Evolutionary conservation across 768 basidiomycete species (phyloP), one percentile per base, ranked within the genome.

Genomic region (Strobilomyces dryophilus): DNA sequence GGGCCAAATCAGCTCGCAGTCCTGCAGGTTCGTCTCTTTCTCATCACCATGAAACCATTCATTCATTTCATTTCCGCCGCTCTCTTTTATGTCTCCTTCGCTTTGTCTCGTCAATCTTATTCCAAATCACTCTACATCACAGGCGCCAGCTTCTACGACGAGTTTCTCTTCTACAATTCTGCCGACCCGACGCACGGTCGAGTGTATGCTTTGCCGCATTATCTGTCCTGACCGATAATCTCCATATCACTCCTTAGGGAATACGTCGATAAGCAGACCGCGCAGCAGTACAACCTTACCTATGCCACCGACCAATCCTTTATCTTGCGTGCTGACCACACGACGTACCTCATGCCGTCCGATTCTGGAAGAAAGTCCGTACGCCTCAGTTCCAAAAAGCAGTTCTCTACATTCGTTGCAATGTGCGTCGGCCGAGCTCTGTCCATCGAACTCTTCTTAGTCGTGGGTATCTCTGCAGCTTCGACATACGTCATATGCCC

Each of bases 101-200:
- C 43, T 31, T 29, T 54, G 2, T 52, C 61, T 2, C 20, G 39
- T 32, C 15, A 45, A 21, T 47, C 45, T 48, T 62, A 62, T 27
- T 31, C 45, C 0, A 60, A 54, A 24, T 52, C 31, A 10, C 76
- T 82, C 56, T 79, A 74, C 51, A 70, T 75, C 60, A 63, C 69
- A 14, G 84, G 84, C 32, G 48, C 62, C 37, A 70, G 63, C 18
- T 85, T 87, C 59, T 73, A 79, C 52, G 66, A 69, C 34, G 63
- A 72, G 5, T 87, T 87, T 60, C 55, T 62, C 5, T 76, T 75
- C 59, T 61, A 81, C 59, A 71, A 72, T 18, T 76, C 80, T 37
- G 15, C 77, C 1, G 85, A 87, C 60, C 84, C 85, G 5, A 86
- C 85, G 8, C 17, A 15, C 5, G 14, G 21, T 5, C 5, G 29